A percentile compares a stretch with the other conserved stretches of the same genome.
Evolutionary conservation across 1,284 basidiomycete genomes (phyloP).

Genomic region (Ustilago trichophora): DNA sequence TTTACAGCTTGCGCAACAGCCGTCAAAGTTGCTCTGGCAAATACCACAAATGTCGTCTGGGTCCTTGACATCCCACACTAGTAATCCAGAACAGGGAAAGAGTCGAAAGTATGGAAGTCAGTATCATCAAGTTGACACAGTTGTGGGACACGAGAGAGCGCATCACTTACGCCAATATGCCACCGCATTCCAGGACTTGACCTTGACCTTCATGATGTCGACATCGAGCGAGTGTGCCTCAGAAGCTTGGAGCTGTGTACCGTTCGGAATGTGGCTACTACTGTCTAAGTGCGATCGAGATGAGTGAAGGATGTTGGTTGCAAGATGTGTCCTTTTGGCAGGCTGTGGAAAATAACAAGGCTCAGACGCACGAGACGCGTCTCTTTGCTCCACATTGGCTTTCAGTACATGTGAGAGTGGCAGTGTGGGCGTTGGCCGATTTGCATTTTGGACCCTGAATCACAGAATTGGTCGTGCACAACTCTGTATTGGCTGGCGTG

Average conservation of each 20-base stretch:
- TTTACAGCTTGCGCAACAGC: conserved; percentile 62
- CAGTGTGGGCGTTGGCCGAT: background rate
- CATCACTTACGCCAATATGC: conserved; percentile 66
- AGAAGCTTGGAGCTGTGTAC: too few relatives aligned
- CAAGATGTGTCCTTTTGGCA: too few relatives aligned
- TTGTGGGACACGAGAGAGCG: too few relatives aligned
- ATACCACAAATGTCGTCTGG: conserved; percentile 66
- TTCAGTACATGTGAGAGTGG: too few relatives aligned
- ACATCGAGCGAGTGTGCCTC: too few relatives aligned
- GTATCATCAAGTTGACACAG: too few relatives aligned
- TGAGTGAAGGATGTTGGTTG: too few relatives aligned
- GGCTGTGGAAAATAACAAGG: background rate
- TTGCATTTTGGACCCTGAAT: conserved; percentile 28
- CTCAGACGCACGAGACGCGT: background rate
- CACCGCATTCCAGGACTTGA: conserved; percentile 61
- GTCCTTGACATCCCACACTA: conserved; percentile 65
- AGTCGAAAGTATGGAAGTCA: too few relatives aligned
- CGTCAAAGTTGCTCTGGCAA: conserved; percentile 66
- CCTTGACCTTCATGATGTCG: conserved; percentile 61
- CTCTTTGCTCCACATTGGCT: background rate
- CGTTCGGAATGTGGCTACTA: too few relatives aligned
- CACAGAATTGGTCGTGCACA: too few relatives aligned
- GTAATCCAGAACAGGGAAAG: conserved; percentile 74
- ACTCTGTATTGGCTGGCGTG: background rate
- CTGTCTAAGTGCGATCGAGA: too few relatives aligned